phyloP scores from a whole-genome alignment of 345 rosid genomes.

The Brassica napus region Da-Ae NC_063440.1:24479501-24480000 shows the following conservation, averaged over 20 bases:
- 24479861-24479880: neutral
- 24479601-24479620: neutral
- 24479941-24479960: no score
- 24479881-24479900: neutral
- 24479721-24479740: neutral
- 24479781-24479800: neutral
- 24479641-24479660: no score
- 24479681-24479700: neutral
- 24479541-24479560: conserved; percentile 8
- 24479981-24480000: no score
- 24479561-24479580: conserved; percentile 6
- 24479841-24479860: neutral
- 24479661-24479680: no score
- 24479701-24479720: neutral
- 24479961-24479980: no score
- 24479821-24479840: neutral
- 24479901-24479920: no score
- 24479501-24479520: neutral
- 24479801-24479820: neutral
- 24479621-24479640: no score
- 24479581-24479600: neutral
- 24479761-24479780: neutral
- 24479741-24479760: neutral
- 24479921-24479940: no score
- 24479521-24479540: neutral